phyloP scores from a whole-genome alignment of 768 basidiomycete species.

The Hericium erinaceus region DNA sequence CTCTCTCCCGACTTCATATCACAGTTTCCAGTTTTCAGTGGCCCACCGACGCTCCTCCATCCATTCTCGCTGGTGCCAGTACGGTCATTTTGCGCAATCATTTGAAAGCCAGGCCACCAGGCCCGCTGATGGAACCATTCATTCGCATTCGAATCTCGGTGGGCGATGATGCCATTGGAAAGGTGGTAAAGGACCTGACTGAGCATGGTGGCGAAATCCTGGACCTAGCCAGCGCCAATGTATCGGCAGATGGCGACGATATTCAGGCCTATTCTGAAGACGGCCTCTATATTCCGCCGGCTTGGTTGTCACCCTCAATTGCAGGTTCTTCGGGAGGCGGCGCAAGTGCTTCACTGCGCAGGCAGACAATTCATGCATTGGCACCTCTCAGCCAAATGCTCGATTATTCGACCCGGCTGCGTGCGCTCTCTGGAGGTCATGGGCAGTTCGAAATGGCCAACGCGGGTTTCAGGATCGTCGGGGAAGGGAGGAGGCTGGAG shows the following conservation, averaged over 20 bases:
- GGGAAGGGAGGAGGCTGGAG: slow-evolving; percentile 50
- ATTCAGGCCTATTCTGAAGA: slow-evolving; percentile 41
- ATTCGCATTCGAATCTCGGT: slow-evolving; percentile 61
- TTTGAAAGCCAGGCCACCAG: slow-evolving; percentile 54
- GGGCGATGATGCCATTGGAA: slow-evolving; percentile 59
- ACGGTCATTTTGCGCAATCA: slow-evolving; percentile 54
- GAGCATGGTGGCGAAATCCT: slow-evolving; percentile 75
- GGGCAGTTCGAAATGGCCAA: slow-evolving; percentile 72
- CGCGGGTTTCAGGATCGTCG: slow-evolving; percentile 69
- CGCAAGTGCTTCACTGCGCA: slow-evolving; percentile 27
- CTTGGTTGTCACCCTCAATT: slow-evolving; percentile 64
- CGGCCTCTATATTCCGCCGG: slow-evolving; percentile 67
- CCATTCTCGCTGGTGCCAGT: slow-evolving; percentile 55
- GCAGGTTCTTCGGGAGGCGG: slow-evolving; percentile 21
- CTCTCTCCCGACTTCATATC: slow-evolving; percentile 55
- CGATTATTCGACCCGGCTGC: slow-evolving; percentile 69
- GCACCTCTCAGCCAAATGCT: slow-evolving; percentile 78
- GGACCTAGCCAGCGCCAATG: slow-evolving; percentile 44
- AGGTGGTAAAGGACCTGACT: slow-evolving; percentile 75
- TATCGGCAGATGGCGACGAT: slow-evolving; percentile 27
- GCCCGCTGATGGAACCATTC: slow-evolving; percentile 74
- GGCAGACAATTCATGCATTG: slow-evolving; percentile 58
- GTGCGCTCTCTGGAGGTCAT: slow-evolving; percentile 76
- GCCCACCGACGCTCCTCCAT: slow-evolving; percentile 34
- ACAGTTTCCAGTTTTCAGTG: slow-evolving; percentile 37